Conservation (phyloP, 2,329 filamentous ascomycete species). For the Arthrobotrys musiformis region DNA sequence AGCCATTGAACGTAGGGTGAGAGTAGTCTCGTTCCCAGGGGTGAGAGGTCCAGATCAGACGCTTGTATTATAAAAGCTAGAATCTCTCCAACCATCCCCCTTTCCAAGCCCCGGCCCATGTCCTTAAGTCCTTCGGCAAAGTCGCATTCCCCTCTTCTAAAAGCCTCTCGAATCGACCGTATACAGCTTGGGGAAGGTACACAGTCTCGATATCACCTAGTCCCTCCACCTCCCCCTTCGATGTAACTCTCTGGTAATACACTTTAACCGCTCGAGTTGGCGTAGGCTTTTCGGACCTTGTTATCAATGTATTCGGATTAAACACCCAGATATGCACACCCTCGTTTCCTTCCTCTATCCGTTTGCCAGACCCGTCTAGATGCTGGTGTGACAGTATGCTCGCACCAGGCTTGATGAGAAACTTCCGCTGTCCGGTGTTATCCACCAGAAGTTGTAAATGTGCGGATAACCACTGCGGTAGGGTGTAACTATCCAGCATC, state of each 20-base stretch:
- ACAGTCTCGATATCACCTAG: slow-evolving; percentile 49
- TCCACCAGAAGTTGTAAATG: slow-evolving; percentile 40
- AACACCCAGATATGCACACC: slow-evolving; percentile 52
- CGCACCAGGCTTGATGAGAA: slow-evolving; percentile 46
- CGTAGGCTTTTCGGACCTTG: slow-evolving; percentile 34
- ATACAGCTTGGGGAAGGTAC: slow-evolving; percentile 37
- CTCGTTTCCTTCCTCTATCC: slow-evolving; percentile 25
- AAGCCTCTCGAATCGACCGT: slow-evolving; percentile 19
- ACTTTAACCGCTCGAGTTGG: slow-evolving; percentile 40
- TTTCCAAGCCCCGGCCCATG: slow-evolving; percentile 30
- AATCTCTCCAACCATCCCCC: slow-evolving; percentile 49
- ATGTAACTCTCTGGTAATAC: slow-evolving; percentile 38
- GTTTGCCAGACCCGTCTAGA: slow-evolving; percentile 26
- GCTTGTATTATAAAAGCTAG: not conserved
- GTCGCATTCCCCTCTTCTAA: slow-evolving; percentile 31
- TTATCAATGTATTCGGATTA: slow-evolving; percentile 51
- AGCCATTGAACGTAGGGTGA: not conserved
- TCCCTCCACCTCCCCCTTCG: slow-evolving; percentile 8
- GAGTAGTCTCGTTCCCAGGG: too few species aligned
- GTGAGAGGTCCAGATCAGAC: too few species aligned
- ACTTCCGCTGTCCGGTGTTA: slow-evolving; percentile 46
- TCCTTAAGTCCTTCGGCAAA: slow-evolving; percentile 25
- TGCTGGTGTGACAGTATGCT: slow-evolving; percentile 41
- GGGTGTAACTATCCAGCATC: slow-evolving; percentile 33
- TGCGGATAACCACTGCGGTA: slow-evolving; percentile 52